Evolutionary conservation across 371 early-diverging fungal species (phyloP).

Genomic region (Zancudomyces culisetae): DNA sequence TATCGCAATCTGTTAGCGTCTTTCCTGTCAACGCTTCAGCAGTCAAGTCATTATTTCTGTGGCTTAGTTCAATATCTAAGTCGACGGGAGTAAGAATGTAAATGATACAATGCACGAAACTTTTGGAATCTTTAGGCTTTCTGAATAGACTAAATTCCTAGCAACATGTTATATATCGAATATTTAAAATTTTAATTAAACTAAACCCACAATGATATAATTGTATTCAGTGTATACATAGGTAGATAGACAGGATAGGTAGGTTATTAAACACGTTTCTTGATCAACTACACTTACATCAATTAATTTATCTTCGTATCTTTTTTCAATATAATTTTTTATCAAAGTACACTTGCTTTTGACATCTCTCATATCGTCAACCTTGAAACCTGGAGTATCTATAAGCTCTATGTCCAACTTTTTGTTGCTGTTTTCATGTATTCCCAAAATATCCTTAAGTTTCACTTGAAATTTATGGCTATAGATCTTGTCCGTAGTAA

Average conservation of each 20-base stretch:
- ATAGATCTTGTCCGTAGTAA: background rate
- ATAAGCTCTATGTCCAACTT: background rate
- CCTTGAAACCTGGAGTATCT: constrained; percentile 2
- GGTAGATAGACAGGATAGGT: too few species aligned
- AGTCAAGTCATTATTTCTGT: too few species aligned
- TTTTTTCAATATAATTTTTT: background rate
- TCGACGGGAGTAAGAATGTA: background rate
- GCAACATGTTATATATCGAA: background rate
- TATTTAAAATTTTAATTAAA: too few species aligned
- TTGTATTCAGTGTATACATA: too few species aligned
- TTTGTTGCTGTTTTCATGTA: background rate
- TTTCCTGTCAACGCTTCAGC: too few species aligned
- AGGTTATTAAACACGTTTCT: too few species aligned
- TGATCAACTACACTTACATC: background rate
- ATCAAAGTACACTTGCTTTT: background rate
- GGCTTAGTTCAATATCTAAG: too few species aligned
- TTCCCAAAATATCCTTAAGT: background rate
- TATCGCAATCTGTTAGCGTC: background rate
- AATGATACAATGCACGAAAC: background rate
- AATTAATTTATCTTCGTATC: background rate
- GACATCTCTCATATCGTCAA: background rate
- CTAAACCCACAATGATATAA: too few species aligned
- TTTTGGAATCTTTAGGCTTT: background rate
- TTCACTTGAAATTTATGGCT: background rate
- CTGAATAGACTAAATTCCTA: constrained; percentile 1